phyloP scores from a whole-genome alignment of 2,329 filamentous ascomycete species.

The Grosmannia clavigera region DNA sequence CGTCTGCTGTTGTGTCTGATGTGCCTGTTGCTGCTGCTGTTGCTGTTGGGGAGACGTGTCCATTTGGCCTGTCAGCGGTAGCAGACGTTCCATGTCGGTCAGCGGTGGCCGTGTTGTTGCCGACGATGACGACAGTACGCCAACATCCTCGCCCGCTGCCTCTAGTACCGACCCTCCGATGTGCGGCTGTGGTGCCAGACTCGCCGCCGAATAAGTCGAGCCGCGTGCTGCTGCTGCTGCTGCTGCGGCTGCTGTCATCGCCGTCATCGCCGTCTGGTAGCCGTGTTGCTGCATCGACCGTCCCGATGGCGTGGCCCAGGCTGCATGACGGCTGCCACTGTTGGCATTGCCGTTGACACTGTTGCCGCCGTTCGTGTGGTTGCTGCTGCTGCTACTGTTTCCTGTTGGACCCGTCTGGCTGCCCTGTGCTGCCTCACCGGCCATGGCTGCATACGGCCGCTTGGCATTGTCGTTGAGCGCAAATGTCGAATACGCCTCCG shows the following conservation, averaged over 20 bases:
- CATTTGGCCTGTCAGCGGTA: slow-evolving; percentile 5
- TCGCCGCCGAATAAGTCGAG: slow-evolving; percentile 5
- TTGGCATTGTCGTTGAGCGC: slow-evolving; percentile 28
- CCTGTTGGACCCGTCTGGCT: slow-evolving; percentile 20
- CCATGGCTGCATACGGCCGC: slow-evolving; percentile 36
- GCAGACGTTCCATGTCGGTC: slow-evolving; percentile 16
- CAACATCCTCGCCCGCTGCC: not conserved
- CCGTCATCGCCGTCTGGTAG: not conserved
- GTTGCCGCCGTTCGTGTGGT: not conserved
- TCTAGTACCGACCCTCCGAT: not conserved
- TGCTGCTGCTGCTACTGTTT: slow-evolving; percentile 2
- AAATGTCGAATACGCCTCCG: slow-evolving; percentile 31
- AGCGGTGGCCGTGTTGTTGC: slow-evolving; percentile 3
- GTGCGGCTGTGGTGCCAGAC: slow-evolving; percentile 9
- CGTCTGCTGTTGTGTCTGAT: not conserved
- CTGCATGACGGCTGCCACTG: slow-evolving; percentile 26
- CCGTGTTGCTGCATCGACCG: not conserved
- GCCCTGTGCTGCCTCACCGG: slow-evolving; percentile 21
- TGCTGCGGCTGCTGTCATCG: not conserved
- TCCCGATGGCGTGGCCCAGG: slow-evolving; percentile 34
- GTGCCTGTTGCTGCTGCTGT: not conserved
- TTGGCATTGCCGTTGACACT: not conserved
- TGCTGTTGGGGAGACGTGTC: not conserved
- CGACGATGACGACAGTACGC: not conserved
- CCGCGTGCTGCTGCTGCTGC: slow-evolving; percentile 15